Evolutionary conservation across 805 yeast species (phyloP).

Genomic region (Zygosaccharomyces bailii): DNA sequence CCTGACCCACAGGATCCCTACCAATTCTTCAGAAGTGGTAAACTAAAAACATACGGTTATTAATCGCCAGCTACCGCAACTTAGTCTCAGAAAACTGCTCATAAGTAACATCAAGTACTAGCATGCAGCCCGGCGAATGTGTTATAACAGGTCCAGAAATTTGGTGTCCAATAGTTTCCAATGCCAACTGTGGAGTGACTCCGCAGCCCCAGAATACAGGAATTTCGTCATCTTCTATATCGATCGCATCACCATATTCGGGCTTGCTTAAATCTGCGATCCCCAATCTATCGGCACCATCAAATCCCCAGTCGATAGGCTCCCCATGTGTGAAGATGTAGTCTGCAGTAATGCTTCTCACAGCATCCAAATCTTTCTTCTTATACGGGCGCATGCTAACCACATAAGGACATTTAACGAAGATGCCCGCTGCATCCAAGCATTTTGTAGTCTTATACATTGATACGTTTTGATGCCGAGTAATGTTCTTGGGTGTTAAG

Average conservation of each 20-base stretch:
- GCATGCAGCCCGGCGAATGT: conserved; percentile 40
- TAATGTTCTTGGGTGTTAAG: conserved; percentile 31
- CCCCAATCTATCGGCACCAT: conserved; percentile 38
- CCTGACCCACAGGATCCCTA: too few species aligned
- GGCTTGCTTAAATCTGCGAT: conserved; percentile 35
- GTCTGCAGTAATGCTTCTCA: conserved; percentile 33
- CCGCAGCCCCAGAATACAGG: conserved; percentile 48
- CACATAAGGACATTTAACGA: conserved; percentile 35
- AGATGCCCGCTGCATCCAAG: conserved; percentile 35
- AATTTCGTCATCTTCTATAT: conserved; percentile 35
- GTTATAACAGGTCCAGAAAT: conserved; percentile 36
- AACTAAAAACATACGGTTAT: too few species aligned
- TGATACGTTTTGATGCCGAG: conserved; percentile 24
- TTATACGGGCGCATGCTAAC: conserved; percentile 45
- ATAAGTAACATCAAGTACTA: conserved; percentile 14
- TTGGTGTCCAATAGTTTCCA: conserved; percentile 22
- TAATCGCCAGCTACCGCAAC: too few species aligned
- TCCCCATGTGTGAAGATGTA: conserved; percentile 40
- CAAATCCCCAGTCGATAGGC: conserved; percentile 44
- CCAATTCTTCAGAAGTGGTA: too few species aligned
- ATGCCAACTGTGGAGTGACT: conserved; percentile 35
- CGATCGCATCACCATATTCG: conserved; percentile 39
- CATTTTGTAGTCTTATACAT: conserved; percentile 30
- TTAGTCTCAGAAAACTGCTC: neutral
- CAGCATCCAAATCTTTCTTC: conserved; percentile 28